Evolutionary conservation across 2,329 filamentous ascomycete genomes (phyloP).

Genomic region (Calycina herbarum): DNA sequence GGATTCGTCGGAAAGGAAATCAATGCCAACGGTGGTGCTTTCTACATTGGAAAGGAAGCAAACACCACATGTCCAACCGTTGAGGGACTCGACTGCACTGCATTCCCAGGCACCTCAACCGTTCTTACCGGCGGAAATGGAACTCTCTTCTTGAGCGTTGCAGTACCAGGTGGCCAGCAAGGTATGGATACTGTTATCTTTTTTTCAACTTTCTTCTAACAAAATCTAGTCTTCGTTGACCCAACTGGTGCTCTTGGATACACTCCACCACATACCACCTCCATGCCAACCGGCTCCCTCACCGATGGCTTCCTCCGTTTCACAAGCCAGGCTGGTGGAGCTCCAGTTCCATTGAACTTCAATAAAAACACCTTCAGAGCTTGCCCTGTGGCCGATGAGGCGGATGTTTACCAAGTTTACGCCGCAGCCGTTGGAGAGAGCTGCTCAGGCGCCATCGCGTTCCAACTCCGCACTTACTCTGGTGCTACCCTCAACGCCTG

Average conservation of each 20-base stretch:
- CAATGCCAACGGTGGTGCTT: slow-evolving; percentile 10
- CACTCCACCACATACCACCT: slow-evolving; percentile 54
- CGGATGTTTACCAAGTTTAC: slow-evolving; percentile 10
- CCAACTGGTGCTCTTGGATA: slow-evolving; percentile 56
- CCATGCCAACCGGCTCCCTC: slow-evolving; percentile 52
- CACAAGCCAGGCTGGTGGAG: slow-evolving; percentile 3
- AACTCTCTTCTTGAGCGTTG: slow-evolving; percentile 9
- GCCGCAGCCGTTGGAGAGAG: background rate
- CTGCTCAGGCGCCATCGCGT: background rate
- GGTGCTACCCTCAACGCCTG: slow-evolving; percentile 8
- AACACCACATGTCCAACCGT: slow-evolving; percentile 49
- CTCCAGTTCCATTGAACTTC: slow-evolving; percentile 8
- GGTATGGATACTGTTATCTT: background rate
- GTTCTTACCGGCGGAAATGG: slow-evolving; percentile 11
- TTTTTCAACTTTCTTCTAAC: background rate
- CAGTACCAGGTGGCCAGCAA: slow-evolving; percentile 18
- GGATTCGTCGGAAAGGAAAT: background rate
- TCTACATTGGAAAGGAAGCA: slow-evolving; percentile 27
- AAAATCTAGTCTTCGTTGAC: slow-evolving; percentile 58
- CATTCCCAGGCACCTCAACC: slow-evolving; percentile 9
- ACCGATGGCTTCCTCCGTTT: slow-evolving; percentile 8
- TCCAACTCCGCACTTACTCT: slow-evolving; percentile 11
- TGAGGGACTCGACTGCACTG: slow-evolving; percentile 14
- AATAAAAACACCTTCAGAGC: slow-evolving; percentile 1
- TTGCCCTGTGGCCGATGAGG: slow-evolving; percentile 5